These are phyloP conservation scores for Xylaria scruposa DNA, from an alignment of 495 filamentous ascomycete genomes.

Conservation along the genomic window DNA sequence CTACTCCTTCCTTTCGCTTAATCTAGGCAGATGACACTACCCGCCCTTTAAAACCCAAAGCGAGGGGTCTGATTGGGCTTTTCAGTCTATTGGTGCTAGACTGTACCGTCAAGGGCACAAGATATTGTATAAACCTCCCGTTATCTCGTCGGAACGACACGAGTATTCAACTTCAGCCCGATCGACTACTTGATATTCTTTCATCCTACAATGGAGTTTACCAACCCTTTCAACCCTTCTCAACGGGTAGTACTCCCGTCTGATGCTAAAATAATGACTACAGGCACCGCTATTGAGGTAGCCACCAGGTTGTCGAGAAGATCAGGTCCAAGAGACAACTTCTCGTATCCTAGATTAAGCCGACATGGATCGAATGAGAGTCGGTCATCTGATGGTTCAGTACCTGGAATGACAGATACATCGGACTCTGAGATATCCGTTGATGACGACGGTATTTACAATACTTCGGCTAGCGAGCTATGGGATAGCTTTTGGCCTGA, in stretches of 20 bases:
- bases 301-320: constrained; percentile 26
- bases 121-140: constrained; percentile 37
- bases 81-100: constrained; percentile 31
- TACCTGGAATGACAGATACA: constrained; percentile 42
- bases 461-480: constrained; percentile 37
- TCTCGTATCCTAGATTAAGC: constrained; percentile 37
- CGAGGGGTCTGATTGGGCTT: constrained; percentile 27
- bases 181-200: constrained; percentile 25
- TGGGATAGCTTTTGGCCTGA: constrained; percentile 44
- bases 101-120: constrained; percentile 14
- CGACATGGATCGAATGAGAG: constrained; percentile 38
- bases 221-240: constrained; percentile 26
- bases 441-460: constrained; percentile 38
- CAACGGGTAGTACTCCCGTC: constrained; percentile 18
- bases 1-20: constrained; percentile 33
- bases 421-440: constrained; percentile 42
- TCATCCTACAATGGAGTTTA: constrained; percentile 34
- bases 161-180: constrained; percentile 25
- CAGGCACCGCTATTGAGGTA: constrained; percentile 19
- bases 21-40: constrained; percentile 24
- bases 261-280: constrained; percentile 1
- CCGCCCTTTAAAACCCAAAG: constrained; percentile 34
- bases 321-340: constrained; percentile 34
- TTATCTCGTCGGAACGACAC: constrained; percentile 37
- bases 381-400: constrained; percentile 37